Conservation (phyloP, 2,329 filamentous ascomycete species). For the Coleophoma cylindrospora region DNA sequence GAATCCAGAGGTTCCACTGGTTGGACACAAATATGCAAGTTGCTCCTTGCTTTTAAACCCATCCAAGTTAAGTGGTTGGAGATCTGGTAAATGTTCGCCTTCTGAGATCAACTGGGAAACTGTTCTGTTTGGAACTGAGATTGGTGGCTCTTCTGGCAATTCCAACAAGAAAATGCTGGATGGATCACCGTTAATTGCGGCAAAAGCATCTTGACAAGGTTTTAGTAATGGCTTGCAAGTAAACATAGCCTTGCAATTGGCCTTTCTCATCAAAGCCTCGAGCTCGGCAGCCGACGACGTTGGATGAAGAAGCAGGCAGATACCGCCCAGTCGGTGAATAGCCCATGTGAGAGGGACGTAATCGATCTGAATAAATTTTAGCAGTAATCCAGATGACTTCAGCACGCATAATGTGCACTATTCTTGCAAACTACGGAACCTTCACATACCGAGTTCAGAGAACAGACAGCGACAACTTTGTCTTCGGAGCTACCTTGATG, state of each 20-base stretch:
- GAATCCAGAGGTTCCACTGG: constrained; percentile 74
- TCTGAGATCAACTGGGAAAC: constrained; percentile 59
- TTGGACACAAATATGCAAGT: constrained; percentile 73
- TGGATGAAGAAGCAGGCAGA: constrained; percentile 70
- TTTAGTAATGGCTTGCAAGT: constrained; percentile 52
- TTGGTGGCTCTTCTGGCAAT: constrained; percentile 38
- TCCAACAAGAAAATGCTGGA: constrained; percentile 46
- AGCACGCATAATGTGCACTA: not conserved
- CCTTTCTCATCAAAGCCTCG: constrained; percentile 66
- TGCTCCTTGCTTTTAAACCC: constrained; percentile 59
- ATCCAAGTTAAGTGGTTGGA: constrained; percentile 51
- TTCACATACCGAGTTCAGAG: constrained; percentile 62
- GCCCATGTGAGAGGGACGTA: constrained; percentile 68
- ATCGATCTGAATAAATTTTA: constrained; percentile 51
- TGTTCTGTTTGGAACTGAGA: constrained; percentile 45
- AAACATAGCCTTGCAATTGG: constrained; percentile 64
- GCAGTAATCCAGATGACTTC: constrained; percentile 5
- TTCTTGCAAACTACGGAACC: not conserved
- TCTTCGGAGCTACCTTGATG: constrained; percentile 71
- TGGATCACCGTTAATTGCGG: not conserved
- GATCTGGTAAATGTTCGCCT: constrained; percentile 44
- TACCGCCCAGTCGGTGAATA: constrained; percentile 64
- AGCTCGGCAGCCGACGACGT: constrained; percentile 66
- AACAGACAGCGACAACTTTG: constrained; percentile 68
- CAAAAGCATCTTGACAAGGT: constrained; percentile 54